phyloP scores from a whole-genome alignment of 1,284 basidiomycete species.

The Volvariella volvacea region DNA sequence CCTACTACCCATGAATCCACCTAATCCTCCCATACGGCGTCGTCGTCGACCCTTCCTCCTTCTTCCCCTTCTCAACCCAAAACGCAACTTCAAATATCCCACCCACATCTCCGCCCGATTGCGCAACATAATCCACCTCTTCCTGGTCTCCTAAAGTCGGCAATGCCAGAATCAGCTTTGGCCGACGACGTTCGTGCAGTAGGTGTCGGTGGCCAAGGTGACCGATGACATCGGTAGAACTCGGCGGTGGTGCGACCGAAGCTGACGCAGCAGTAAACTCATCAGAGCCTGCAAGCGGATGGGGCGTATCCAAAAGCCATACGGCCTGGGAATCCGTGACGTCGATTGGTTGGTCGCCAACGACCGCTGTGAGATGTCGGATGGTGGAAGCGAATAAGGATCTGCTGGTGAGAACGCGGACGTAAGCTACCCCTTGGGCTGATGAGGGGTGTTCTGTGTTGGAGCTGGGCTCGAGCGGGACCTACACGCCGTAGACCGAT shows the following conservation, averaged over 20 bases:
- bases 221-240: too few relatives aligned
- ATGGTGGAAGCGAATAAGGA: constrained; percentile 21
- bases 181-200: constrained; percentile 13
- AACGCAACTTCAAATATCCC: constrained; percentile 49
- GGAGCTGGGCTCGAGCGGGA: constrained; percentile 40
- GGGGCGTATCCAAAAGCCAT: constrained; percentile 27
- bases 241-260: too few relatives aligned
- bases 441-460: constrained; percentile 42
- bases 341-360: constrained; percentile 33
- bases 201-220: too few relatives aligned
- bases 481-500: constrained; percentile 25
- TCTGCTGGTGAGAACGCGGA: constrained; percentile 31
- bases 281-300: too few relatives aligned
- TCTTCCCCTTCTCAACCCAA: constrained; percentile 23
- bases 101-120: constrained; percentile 16
- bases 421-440: constrained; percentile 36
- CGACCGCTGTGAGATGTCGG: constrained; percentile 35
- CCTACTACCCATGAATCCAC: constrained; percentile 11
- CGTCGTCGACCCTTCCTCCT: constrained; percentile 16
- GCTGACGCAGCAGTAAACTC: too few relatives aligned
- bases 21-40: constrained; percentile 42
- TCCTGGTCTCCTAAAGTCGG: constrained; percentile 22
- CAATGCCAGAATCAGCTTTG: constrained; percentile 27
- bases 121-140: constrained; percentile 27
- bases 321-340: constrained; percentile 12